phyloP scores from a whole-genome alignment of 768 basidiomycete genomes.

The Lyophyllum semitale region DNA sequence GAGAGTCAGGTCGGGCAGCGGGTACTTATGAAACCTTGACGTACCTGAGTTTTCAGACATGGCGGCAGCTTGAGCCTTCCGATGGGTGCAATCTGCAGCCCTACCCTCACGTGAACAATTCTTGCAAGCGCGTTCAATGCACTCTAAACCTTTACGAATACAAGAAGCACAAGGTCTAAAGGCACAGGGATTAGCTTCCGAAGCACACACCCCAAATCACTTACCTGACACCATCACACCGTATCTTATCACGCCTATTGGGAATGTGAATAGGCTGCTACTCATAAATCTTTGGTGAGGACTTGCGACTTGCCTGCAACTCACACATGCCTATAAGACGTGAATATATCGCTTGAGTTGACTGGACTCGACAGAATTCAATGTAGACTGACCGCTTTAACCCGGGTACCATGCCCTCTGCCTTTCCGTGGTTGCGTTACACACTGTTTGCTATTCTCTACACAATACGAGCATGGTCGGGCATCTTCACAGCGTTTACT shows the following conservation, averaged over 20 bases:
- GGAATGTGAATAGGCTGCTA: constrained; percentile 13
- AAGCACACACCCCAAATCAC: neutral
- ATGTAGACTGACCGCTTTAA: constrained; percentile 51
- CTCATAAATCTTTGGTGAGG: constrained; percentile 3
- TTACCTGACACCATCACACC: constrained; percentile 61
- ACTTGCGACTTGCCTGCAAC: constrained; percentile 62
- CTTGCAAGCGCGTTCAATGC: constrained; percentile 50
- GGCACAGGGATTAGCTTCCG: neutral
- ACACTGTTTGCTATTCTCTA: constrained; percentile 48
- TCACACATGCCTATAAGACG: constrained; percentile 51
- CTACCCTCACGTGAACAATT: constrained; percentile 45
- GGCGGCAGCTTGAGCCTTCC: constrained; percentile 23
- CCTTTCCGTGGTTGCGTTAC: constrained; percentile 52
- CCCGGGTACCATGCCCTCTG: constrained; percentile 59
- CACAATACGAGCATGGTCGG: constrained; percentile 56
- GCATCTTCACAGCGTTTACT: constrained; percentile 62
- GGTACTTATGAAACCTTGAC: neutral
- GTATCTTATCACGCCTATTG: constrained; percentile 59
- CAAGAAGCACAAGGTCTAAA: constrained; percentile 53
- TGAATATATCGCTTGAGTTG: neutral
- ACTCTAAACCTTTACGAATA: constrained; percentile 51
- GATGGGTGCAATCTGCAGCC: constrained; percentile 48
- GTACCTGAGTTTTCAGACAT: constrained; percentile 25
- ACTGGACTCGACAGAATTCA: neutral
- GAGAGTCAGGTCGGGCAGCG: neutral